Percentiles rank a stretch among this genome's conserved stretches.
phyloP scores from a whole-genome alignment of 331 rosid genomes.

The Rhamnella rubrinervis region DNA sequence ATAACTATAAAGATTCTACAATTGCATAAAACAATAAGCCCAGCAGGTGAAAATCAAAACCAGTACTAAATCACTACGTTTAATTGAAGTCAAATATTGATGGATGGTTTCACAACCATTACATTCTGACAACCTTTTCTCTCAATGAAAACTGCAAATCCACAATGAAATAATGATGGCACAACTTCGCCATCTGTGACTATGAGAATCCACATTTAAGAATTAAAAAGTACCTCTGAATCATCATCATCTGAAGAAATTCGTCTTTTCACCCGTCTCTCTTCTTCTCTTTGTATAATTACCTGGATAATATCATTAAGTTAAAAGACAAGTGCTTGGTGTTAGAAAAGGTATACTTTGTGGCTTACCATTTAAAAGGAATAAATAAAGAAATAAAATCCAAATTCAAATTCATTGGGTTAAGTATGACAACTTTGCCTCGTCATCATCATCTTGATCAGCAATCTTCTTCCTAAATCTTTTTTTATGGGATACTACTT shows the following conservation, averaged over 20 bases:
- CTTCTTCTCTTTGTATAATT: constrained; percentile 45
- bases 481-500: constrained; percentile 42
- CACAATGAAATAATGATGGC: not conserved
- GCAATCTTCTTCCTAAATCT: constrained; percentile 77
- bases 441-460: constrained; percentile 60
- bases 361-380: constrained; percentile 27
- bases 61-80: constrained; percentile 11
- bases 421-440: constrained; percentile 46
- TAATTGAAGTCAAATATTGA: too few species aligned
- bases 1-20: constrained; percentile 3
- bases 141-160: not conserved
- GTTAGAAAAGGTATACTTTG: constrained; percentile 28
- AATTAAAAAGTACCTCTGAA: constrained; percentile 62
- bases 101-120: not conserved
- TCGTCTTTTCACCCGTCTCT: constrained; percentile 60
- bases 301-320: constrained; percentile 51
- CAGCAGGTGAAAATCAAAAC: constrained; percentile 9
- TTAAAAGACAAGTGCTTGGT: constrained; percentile 30
- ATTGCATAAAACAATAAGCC: constrained; percentile 13
- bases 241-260: constrained; percentile 53
- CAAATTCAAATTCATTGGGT: not conserved
- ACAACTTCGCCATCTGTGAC: not conserved
- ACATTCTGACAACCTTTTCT: not conserved
- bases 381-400: constrained; percentile 18
- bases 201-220: constrained; percentile 1